Percentiles rank a stretch among this genome's conserved stretches.
Conservation (phyloP, 495 filamentous ascomycete genomes). For the Xylaria grammica region DNA sequence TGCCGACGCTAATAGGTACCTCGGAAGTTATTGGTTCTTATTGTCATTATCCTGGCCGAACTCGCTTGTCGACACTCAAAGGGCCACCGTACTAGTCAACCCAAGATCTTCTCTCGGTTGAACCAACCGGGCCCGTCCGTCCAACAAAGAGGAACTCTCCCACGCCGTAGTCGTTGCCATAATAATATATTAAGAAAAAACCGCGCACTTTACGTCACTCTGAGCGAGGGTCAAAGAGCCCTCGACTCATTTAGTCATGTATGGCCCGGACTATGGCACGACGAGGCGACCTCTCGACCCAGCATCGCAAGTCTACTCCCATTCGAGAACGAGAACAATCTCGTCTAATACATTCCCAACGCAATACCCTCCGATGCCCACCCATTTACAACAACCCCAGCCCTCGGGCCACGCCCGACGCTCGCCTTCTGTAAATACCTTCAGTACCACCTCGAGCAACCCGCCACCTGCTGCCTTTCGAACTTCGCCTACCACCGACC, state of each 20-base stretch:
- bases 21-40: background rate
- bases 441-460: constrained; percentile 68
- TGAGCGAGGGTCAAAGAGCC: background rate
- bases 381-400: constrained; percentile 46
- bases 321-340: constrained; percentile 63
- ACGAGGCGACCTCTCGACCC: constrained; percentile 44
- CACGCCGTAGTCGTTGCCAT: background rate
- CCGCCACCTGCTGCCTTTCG: constrained; percentile 54
- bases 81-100: background rate
- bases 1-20: background rate
- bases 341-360: constrained; percentile 64
- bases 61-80: constrained; percentile 1
- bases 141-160: constrained; percentile 9
- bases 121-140: background rate
- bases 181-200: too few species aligned
- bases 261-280: constrained; percentile 37
- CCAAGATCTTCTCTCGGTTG: background rate
- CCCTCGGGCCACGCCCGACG: constrained; percentile 59
- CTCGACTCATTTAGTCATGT: constrained; percentile 24
- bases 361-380: constrained; percentile 34
- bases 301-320: constrained; percentile 43
- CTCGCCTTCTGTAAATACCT: constrained; percentile 74
- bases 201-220: background rate
- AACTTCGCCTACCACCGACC: constrained; percentile 59
- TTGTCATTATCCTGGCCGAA: background rate